These are phyloP conservation scores for Aulographum hederae DNA, from an alignment of 2,329 filamentous ascomycete genomes.

Conservation along the genomic window DNA sequence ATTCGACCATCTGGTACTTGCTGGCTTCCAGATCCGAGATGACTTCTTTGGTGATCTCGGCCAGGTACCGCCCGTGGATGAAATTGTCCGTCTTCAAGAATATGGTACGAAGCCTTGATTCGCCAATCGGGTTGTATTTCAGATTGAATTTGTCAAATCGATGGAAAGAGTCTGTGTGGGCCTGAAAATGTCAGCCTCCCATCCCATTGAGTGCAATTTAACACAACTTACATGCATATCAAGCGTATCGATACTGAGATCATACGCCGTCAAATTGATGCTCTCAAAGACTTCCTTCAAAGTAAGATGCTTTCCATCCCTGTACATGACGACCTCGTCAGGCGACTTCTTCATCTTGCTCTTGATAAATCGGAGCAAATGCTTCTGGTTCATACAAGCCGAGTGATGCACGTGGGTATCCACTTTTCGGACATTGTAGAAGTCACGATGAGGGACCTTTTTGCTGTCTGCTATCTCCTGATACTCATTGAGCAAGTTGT, in stretches of 20 bases:
- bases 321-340: conserved; percentile 79
- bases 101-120: conserved; percentile 90
- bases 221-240: conserved; percentile 74
- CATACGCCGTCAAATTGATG: conserved; percentile 93
- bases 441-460: conserved; percentile 91
- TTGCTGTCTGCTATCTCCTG: conserved; percentile 97
- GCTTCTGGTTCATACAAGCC: conserved; percentile 99
- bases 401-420: conserved; percentile 99
- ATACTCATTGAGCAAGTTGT: conserved; percentile 85
- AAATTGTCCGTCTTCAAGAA: conserved; percentile 98
- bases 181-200: conserved; percentile 28
- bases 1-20: conserved; percentile 99
- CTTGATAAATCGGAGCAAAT: conserved; percentile 94
- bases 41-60: conserved; percentile 95
- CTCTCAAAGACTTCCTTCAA: conserved; percentile 88
- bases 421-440: conserved; percentile 97
- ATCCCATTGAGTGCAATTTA: not conserved
- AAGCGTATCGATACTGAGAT: conserved; percentile 91
- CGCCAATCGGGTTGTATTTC: conserved; percentile 94
- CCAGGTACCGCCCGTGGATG: conserved; percentile 86
- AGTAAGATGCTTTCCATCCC: conserved; percentile 84
- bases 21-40: conserved; percentile 93
- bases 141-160: conserved; percentile 99
- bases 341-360: conserved; percentile 99
- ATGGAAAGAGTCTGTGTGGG: conserved; percentile 94